Evolutionary conservation across 768 basidiomycete genomes (phyloP), one percentile per base, ranked within the genome.

Genomic region (Paxillus involutus): DNA sequence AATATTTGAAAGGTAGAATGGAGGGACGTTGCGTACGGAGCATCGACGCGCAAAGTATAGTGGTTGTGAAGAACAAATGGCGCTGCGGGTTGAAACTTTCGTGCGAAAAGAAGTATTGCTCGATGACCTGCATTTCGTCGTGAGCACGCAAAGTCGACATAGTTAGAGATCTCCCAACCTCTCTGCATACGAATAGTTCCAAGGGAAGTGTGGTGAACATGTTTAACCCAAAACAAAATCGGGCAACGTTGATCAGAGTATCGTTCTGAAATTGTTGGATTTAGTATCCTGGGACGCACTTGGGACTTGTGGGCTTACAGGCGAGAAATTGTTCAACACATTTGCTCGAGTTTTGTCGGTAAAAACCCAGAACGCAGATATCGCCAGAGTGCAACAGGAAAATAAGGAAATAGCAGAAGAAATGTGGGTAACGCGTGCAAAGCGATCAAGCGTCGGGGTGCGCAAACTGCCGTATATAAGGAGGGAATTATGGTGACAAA

Each of bases 181-280:
- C 97, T 74, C 97, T 82, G 66, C 97, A 99, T 24, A 99, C 97
- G 67, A 98, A 99, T 13, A 94, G 76, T 63, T 99, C 97, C 39
- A 99, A 77, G 1, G 97, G 97, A 19, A 98, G 82, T 0, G 97
- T 99, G 1, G 95, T 95, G 63, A 98, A 97, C 97, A 98, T 99
- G 71, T 96, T 97, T 59, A 94, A 69, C 11, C 94, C 94, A 65
- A 95, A 94, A 65, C 90, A 94, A 61, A 97, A 91, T 14, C 97
- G 82, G 3, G 97, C 97, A 48, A 98, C 77, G 64, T 98, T 98
- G 74, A 98, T 97, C 53, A 98, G 62, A n/a, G 86, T 82, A 63
- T 96, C 91, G 58, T 80, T 78, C 85, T 90, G 63, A 9, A 52
- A 5, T 48, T n/a, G 45, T n/a, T 51, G 48, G 40, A 29, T 5